A percentile compares a stretch with the other conserved stretches of the same genome.
Evolutionary conservation across 2,329 filamentous ascomycete species (phyloP).

Genomic region (Metarhizium robertsii): DNA sequence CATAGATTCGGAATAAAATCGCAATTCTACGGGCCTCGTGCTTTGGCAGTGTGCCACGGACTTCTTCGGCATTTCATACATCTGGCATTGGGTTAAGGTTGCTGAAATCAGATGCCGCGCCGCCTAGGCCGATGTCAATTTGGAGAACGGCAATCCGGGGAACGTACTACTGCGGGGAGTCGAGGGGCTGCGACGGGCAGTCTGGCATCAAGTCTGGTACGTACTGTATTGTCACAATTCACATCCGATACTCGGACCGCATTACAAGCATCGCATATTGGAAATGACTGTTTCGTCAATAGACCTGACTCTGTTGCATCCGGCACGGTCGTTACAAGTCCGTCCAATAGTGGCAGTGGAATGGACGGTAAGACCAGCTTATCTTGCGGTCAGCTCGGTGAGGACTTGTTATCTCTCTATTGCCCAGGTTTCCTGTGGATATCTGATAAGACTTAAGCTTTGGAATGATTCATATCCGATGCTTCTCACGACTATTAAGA

Average conservation of each 20-base stretch:
- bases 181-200: too few species aligned
- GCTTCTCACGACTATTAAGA: too few species aligned
- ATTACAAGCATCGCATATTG: background rate
- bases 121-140: background rate
- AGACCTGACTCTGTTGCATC: background rate
- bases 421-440: background rate
- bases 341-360: background rate
- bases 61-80: background rate
- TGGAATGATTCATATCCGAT: background rate
- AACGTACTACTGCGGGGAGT: too few species aligned
- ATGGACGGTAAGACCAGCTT: background rate
- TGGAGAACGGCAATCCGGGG: too few species aligned
- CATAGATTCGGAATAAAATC: background rate
- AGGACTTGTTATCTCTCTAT: constrained; percentile 1
- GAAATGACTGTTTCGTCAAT: background rate
- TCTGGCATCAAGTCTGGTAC: background rate
- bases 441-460: background rate
- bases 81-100: background rate
- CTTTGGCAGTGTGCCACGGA: background rate
- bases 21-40: background rate
- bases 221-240: background rate
- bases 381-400: constrained; percentile 5
- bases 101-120: background rate
- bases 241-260: background rate
- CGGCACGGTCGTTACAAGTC: background rate